Conservation (phyloP, 2,329 filamentous ascomycete genomes). For the Falciphora oryzae region DNA sequence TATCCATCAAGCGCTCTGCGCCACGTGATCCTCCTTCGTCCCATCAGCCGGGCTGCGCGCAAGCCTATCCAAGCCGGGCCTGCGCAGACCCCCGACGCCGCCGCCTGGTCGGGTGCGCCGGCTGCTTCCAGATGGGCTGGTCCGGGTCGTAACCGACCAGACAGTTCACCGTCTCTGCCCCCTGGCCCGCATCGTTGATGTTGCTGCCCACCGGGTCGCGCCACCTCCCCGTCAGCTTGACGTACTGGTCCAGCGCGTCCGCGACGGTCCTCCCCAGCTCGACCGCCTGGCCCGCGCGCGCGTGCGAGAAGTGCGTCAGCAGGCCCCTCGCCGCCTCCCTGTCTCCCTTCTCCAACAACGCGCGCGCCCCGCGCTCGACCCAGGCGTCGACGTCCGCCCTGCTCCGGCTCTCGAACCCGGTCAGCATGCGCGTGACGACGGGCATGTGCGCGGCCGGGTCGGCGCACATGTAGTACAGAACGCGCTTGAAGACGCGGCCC, state of each 20-base stretch:
- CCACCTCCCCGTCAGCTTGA: slow-evolving; percentile 6
- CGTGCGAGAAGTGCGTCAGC: slow-evolving; percentile 5
- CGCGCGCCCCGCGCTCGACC: slow-evolving; percentile 3
- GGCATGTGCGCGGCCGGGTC: slow-evolving; percentile 1
- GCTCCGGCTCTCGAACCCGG: slow-evolving; percentile 3
- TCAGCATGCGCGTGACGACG: slow-evolving; percentile 4
- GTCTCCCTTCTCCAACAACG: slow-evolving; percentile 4
- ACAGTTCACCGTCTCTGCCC: slow-evolving; percentile 6
- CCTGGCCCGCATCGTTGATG: slow-evolving; percentile 6
- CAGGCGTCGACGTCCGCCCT: slow-evolving; percentile 4
- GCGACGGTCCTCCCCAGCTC: not conserved
- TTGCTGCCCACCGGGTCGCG: not conserved
- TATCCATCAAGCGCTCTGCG: not conserved
- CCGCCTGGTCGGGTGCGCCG: not conserved
- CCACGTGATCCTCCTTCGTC: not conserved
- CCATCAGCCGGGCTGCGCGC: not conserved
- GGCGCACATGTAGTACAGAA: slow-evolving; percentile 7
- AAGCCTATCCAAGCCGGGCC: too few species aligned
- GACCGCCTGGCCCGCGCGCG: slow-evolving; percentile 3
- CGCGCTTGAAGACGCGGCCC: slow-evolving; percentile 6
- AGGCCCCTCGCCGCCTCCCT: slow-evolving; percentile 2
- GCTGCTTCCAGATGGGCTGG: slow-evolving; percentile 6
- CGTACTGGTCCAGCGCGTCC: slow-evolving; percentile 1
- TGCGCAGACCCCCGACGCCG: not conserved
- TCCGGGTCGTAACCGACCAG: slow-evolving; percentile 5